A percentile compares a stretch with the other conserved stretches of the same genome.
Conservation (phyloP, 345 rosid species). For the Gossypium thurberi region DNA sequence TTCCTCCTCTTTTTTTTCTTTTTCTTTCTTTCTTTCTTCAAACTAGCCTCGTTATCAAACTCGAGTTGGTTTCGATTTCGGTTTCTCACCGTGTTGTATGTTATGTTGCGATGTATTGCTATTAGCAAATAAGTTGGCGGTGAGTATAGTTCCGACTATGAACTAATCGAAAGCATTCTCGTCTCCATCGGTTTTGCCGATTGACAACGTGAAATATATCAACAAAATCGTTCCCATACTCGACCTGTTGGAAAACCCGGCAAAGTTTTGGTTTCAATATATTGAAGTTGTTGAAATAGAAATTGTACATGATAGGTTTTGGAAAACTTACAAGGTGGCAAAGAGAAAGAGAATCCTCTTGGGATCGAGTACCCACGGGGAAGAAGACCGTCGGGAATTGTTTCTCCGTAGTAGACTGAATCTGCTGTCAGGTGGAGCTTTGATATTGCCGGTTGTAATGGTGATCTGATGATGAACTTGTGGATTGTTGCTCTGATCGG, state of each 20-base stretch:
- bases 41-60: background rate
- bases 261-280: background rate
- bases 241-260: constrained; percentile 45
- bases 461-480: constrained; percentile 79
- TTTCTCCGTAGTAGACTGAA: constrained; percentile 40
- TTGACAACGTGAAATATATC: constrained; percentile 81
- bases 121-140: background rate
- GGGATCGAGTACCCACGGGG: constrained; percentile 70
- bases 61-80: background rate
- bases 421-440: constrained; percentile 36
- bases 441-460: constrained; percentile 40
- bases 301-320: background rate
- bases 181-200: constrained; percentile 31
- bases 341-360: constrained; percentile 78
- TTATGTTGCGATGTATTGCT: background rate
- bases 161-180: constrained; percentile 35
- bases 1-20: background rate
- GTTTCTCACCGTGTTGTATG: constrained; percentile 14
- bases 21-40: constrained; percentile 1
- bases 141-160: constrained; percentile 5
- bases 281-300: background rate
- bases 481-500: constrained; percentile 31
- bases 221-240: constrained; percentile 89
- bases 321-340: constrained; percentile 71
- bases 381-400: constrained; percentile 54